Evolutionary conservation across 768 basidiomycete genomes (phyloP).

Genomic region (Mycena pura): DNA sequence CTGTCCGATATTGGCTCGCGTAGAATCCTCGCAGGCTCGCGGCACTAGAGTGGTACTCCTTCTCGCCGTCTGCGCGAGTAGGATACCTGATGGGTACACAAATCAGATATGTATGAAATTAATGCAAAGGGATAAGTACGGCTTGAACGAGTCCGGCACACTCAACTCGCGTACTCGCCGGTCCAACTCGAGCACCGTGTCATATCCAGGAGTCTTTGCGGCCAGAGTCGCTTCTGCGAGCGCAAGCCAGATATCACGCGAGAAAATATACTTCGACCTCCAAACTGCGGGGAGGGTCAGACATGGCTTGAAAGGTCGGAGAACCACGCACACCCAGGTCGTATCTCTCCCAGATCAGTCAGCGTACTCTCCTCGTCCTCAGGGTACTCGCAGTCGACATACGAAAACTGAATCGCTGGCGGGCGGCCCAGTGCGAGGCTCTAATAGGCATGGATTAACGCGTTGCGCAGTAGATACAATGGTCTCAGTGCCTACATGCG

Average conservation of each 20-base stretch:
- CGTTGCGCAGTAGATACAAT: neutral
- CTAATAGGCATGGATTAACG: constrained; percentile 23
- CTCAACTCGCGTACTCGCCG: constrained; percentile 54
- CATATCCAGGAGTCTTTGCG: constrained; percentile 53
- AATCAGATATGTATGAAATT: neutral
- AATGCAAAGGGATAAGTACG: constrained; percentile 38
- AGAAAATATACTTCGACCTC: constrained; percentile 62
- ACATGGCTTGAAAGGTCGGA: neutral
- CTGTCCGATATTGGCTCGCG: constrained; percentile 62
- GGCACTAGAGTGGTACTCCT: constrained; percentile 56
- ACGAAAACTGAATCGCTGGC: constrained; percentile 42
- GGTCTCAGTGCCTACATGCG: constrained; percentile 35
- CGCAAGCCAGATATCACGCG: constrained; percentile 54
- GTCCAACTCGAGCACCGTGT: constrained; percentile 57
- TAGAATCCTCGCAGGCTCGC: constrained; percentile 60
- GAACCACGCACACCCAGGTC: constrained; percentile 55
- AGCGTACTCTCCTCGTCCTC: constrained; percentile 58
- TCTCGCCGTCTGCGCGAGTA: constrained; percentile 50
- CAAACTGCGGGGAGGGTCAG: constrained; percentile 48
- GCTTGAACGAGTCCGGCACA: constrained; percentile 54
- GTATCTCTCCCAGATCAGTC: constrained; percentile 49
- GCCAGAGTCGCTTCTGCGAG: constrained; percentile 57
- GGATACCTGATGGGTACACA: constrained; percentile 4
- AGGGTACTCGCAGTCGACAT: constrained; percentile 56
- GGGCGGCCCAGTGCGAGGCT: constrained; percentile 49